These are phyloP conservation scores for Middelhovenomyces tepae DNA, from an alignment of 805 yeast species.

Conservation along the genomic window DNA sequence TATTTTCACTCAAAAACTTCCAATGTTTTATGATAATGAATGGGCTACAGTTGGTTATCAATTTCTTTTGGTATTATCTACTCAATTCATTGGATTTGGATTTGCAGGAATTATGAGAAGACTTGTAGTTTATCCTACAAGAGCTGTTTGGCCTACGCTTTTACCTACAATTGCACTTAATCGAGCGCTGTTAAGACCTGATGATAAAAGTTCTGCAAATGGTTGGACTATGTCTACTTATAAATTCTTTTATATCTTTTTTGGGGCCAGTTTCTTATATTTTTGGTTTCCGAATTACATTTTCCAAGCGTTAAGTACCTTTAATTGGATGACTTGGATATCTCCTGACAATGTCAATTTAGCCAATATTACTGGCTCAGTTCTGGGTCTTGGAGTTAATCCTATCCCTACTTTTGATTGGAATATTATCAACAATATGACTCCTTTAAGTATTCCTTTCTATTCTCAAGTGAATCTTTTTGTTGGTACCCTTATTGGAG, in stretches of 20 bases:
- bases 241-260: conserved; percentile 38
- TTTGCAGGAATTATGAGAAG: conserved; percentile 57
- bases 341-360: conserved; percentile 41
- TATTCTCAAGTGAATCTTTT: conserved; percentile 12
- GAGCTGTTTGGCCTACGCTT: conserved; percentile 46
- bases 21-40: conserved; percentile 10
- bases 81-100: conserved; percentile 59
- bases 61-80: conserved; percentile 41
- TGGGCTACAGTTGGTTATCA: conserved; percentile 42
- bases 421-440: conserved; percentile 25
- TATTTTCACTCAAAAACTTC: conserved; percentile 14
- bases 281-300: conserved; percentile 63
- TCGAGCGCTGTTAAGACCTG: conserved; percentile 35
- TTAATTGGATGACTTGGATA: conserved; percentile 58
- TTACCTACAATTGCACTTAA: conserved; percentile 43
- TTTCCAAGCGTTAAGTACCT: conserved; percentile 50
- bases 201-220: conserved; percentile 37
- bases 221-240: conserved; percentile 54
- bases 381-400: conserved; percentile 36
- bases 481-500: conserved; percentile 16
- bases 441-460: conserved; percentile 25
- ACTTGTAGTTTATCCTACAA: conserved; percentile 44
- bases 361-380: conserved; percentile 41
- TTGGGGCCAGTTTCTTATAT: conserved; percentile 41
- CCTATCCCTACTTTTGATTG: conserved; percentile 41